Base-by-base conservation (phyloP, 176 grass and related monocot genomes). In the Triticum urartu region DNA sequence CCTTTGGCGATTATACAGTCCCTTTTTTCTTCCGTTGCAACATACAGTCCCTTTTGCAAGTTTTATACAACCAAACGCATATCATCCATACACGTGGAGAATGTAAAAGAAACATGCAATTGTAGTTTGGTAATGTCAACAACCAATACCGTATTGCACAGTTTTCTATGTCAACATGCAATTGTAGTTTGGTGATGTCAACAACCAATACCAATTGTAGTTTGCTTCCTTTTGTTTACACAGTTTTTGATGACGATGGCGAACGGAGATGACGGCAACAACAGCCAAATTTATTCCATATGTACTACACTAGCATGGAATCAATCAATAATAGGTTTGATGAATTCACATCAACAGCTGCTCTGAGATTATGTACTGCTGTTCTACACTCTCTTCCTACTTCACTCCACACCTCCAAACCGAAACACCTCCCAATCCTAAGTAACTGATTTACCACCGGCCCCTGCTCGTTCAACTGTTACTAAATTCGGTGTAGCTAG, bases 401-500 rank as follows among this genome's bases (percentile, higher is more conserved):
- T 54, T 50, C 74, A 48, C 33, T 38, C 33, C 33, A 22, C 26
- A 32, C 26, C 25, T 28, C 64, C 64, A 30, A 17, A 67, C 2
- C 13, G 1, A 17, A 67, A 67, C 30, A 82, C 42, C 43, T 61
- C 39, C 1, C 43, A 66, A 66, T n/a, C 74, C 26, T 75, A 75
- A 63, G 18, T 4, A 43, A 48, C 26, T 11, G 45, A 2, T 65
- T 47, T n/a, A 66, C 43, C 7, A 2, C 43, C 17, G 24, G 50
- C 58, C 4, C 39, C 62, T 43, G 38, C 17, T 22, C 18, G 7
- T 65, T 72, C 59, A 26, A 34, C 10, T 30, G 9, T 18, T 35
- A 43, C 59, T 64, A 75, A 82, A 15, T 20, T 76, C 20, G 25
- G 59, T 84, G 35, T 65, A 56, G 67, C 43, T 78, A 77, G 50